A percentile compares a stretch with the other conserved stretches of the same genome.
These are phyloP conservation scores for Komagataella pseudopastoris DNA, from an alignment of 805 yeast species.

Conservation along the genomic window DNA sequence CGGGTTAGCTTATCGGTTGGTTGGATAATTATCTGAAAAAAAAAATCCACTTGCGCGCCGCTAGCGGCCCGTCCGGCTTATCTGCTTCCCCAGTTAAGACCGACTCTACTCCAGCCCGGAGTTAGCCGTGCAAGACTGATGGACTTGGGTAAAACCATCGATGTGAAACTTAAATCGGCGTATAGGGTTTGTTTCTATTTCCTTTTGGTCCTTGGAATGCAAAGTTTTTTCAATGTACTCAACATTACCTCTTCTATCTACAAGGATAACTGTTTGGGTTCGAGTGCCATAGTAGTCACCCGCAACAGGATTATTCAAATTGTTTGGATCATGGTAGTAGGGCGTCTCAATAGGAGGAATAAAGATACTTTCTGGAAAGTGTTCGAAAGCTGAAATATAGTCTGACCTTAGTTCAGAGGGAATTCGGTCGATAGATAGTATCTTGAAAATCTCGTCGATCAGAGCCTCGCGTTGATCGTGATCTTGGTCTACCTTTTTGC, in stretches of 20 bases:
- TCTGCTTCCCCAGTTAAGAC: not conserved
- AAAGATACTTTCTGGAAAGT: conserved; percentile 29
- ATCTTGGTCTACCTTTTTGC: conserved; percentile 6
- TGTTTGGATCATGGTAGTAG: not conserved
- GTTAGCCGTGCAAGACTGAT: not conserved
- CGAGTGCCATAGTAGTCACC: conserved; percentile 74
- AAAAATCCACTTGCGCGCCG: not conserved
- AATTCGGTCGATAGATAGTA: conserved; percentile 34
- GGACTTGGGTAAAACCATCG: not conserved
- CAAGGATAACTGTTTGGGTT: conserved; percentile 66
- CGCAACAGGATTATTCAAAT: conserved; percentile 13
- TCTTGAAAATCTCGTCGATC: conserved; percentile 33
- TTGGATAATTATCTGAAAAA: not conserved
- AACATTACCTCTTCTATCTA: conserved; percentile 34
- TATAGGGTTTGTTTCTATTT: not conserved
- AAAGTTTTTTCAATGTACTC: conserved; percentile 51
- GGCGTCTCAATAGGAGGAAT: not conserved
- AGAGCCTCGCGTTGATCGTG: conserved; percentile 18
- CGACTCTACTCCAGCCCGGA: not conserved
- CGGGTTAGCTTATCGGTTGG: not conserved
- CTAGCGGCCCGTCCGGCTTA: not conserved
- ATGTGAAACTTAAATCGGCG: not conserved
- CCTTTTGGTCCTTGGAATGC: conserved; percentile 29
- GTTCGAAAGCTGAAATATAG: conserved; percentile 19
- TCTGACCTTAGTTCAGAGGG: conserved; percentile 12